phyloP scores from a whole-genome alignment of 345 rosid genomes.

The Iberis pinnata region DNA sequence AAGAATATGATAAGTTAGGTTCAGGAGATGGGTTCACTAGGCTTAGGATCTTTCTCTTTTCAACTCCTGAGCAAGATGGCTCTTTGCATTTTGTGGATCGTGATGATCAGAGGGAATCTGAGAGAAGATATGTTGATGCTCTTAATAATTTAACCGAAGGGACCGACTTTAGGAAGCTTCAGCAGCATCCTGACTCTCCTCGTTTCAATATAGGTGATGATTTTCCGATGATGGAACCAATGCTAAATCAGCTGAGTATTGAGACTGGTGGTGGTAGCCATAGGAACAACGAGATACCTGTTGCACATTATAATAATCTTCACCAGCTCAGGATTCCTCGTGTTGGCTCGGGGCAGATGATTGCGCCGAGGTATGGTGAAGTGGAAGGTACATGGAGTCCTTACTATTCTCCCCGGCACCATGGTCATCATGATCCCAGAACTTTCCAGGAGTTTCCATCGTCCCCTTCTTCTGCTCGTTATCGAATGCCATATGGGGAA shows the following conservation, averaged over 20 bases:
- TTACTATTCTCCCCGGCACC: constrained; percentile 81
- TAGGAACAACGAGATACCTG: constrained; percentile 46
- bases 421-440: constrained; percentile 72
- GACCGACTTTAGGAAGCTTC: constrained; percentile 50
- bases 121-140: constrained; percentile 92
- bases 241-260: constrained; percentile 40
- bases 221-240: constrained; percentile 32
- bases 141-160: constrained; percentile 77
- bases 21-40: constrained; percentile 86
- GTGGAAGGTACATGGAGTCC: constrained; percentile 53
- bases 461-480: constrained; percentile 74
- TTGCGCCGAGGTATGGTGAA: constrained; percentile 62
- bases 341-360: constrained; percentile 38
- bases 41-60: constrained; percentile 85
- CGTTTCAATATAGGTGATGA: constrained; percentile 36
- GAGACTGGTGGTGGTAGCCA: constrained; percentile 54
- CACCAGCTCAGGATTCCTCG: constrained; percentile 37
- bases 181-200: constrained; percentile 53
- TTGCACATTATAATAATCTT: constrained; percentile 50
- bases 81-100: constrained; percentile 54
- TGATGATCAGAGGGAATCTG: constrained; percentile 79
- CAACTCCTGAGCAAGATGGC: constrained; percentile 59
- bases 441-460: constrained; percentile 51
- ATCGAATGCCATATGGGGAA: constrained; percentile 61
- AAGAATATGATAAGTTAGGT: constrained; percentile 90